Conservation (phyloP, 106 monocot genomes). For the Dioscorea alata region DNA sequence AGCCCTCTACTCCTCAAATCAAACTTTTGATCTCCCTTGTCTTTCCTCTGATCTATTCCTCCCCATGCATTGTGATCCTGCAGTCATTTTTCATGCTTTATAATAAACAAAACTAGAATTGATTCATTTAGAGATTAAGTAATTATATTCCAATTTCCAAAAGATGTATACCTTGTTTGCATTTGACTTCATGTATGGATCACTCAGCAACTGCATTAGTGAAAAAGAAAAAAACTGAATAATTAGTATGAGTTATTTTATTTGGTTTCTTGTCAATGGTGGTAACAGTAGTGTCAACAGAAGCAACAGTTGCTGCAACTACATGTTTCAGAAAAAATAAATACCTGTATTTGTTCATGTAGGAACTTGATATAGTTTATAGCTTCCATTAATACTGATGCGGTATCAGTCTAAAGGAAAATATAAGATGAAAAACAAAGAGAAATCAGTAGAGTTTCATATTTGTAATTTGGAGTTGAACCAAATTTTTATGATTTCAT, state of each 20-base stretch:
- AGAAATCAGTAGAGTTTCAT: neutral
- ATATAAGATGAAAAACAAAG: neutral
- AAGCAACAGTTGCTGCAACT: neutral
- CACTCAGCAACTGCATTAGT: constrained; percentile 57
- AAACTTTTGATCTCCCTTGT: constrained; percentile 26
- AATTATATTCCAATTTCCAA: no score
- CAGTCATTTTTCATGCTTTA: neutral
- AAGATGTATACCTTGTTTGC: constrained; percentile 43
- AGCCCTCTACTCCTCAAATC: constrained; percentile 80
- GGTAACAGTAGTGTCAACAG: no score
- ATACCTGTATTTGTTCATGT: constrained; percentile 71
- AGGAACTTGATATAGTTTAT: constrained; percentile 62
- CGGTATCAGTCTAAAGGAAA: constrained; percentile 61
- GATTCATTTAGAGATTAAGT: no score
- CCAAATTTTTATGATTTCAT: neutral
- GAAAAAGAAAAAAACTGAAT: neutral
- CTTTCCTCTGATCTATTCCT: constrained; percentile 43
- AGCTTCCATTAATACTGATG: constrained; percentile 75
- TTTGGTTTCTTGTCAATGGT: no score
- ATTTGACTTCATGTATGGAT: constrained; percentile 67
- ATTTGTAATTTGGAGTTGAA: neutral
- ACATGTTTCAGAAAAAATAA: no score
- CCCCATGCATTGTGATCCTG: constrained; percentile 75
- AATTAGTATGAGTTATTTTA: no score
- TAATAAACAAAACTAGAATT: no score